Percentiles rank a stretch among this genome's conserved stretches.
phyloP scores from a whole-genome alignment of 495 filamentous ascomycete genomes.

The Apodospora peruviana region DNA sequence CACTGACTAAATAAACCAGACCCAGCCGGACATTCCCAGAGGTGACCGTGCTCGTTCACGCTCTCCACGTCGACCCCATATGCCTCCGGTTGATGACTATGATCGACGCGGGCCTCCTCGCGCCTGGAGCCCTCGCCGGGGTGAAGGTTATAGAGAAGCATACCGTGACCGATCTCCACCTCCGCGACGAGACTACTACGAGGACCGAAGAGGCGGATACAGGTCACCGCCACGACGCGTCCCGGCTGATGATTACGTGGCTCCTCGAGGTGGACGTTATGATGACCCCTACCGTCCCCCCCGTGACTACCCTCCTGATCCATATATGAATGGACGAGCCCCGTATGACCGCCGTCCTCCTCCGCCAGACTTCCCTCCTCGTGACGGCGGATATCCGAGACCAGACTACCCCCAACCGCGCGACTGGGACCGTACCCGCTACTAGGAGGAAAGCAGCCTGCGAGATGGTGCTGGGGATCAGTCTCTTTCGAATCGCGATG shows the following conservation, averaged over 20 bases:
- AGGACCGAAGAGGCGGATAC: slow-evolving; percentile 65
- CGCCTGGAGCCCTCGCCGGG: slow-evolving; percentile 64
- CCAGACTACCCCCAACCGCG: slow-evolving; percentile 41
- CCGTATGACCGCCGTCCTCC: slow-evolving; percentile 57
- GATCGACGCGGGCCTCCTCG: slow-evolving; percentile 73
- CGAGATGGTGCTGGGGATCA: background rate
- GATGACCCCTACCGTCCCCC: slow-evolving; percentile 53
- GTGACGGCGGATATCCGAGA: slow-evolving; percentile 47
- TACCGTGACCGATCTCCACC: slow-evolving; percentile 81
- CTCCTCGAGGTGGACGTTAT: slow-evolving; percentile 51
- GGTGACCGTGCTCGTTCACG: slow-evolving; percentile 70
- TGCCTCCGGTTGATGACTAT: slow-evolving; percentile 63
- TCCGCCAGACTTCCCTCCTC: slow-evolving; percentile 45
- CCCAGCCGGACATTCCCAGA: slow-evolving; percentile 60
- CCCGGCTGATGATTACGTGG: slow-evolving; percentile 72
- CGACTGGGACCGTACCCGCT: slow-evolving; percentile 44
- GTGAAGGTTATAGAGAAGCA: slow-evolving; percentile 54
- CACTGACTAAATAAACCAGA: slow-evolving; percentile 19
- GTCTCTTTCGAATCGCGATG: no score
- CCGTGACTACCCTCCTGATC: slow-evolving; percentile 58
- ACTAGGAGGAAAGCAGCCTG: slow-evolving; percentile 9
- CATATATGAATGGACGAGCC: slow-evolving; percentile 57
- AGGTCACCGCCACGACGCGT: slow-evolving; percentile 67
- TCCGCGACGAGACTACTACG: slow-evolving; percentile 66
- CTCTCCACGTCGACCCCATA: slow-evolving; percentile 54